These are phyloP conservation scores for Nakaseomyces delphensis DNA, from an alignment of 1,139 yeast genomes.

Conservation along the genomic window DNA sequence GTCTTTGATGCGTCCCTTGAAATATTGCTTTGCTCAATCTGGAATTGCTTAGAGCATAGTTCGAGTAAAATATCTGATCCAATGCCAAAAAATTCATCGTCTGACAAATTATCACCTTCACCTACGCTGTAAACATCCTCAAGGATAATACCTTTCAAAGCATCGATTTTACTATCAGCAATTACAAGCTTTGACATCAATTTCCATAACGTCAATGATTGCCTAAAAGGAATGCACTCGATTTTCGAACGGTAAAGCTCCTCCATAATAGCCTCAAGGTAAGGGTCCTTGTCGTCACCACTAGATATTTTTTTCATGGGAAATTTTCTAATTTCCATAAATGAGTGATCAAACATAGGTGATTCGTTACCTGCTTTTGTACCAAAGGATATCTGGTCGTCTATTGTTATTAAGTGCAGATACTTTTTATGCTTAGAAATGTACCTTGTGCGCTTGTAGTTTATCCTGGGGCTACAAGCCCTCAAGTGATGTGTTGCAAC, in stretches of 20 bases:
- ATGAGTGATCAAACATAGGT: background rate
- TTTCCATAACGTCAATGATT: slow-evolving; percentile 27
- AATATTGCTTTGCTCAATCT: background rate
- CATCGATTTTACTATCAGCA: slow-evolving; percentile 31
- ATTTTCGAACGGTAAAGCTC: slow-evolving; percentile 17
- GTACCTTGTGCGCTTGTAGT: slow-evolving; percentile 45
- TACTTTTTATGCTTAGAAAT: slow-evolving; percentile 18
- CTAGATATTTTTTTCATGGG: slow-evolving; percentile 24
- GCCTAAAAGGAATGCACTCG: slow-evolving; percentile 32
- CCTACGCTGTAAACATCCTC: slow-evolving; percentile 15
- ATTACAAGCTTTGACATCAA: slow-evolving; percentile 26
- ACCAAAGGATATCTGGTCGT: slow-evolving; percentile 13
- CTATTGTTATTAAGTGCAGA: slow-evolving; percentile 20
- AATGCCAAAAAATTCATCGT: slow-evolving; percentile 21
- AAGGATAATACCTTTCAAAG: slow-evolving; percentile 30
- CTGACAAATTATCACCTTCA: slow-evolving; percentile 11
- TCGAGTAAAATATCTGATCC: slow-evolving; percentile 16
- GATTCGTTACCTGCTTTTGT: background rate
- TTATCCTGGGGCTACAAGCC: slow-evolving; percentile 36
- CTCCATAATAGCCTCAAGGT: slow-evolving; percentile 32
- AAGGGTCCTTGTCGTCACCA: slow-evolving; percentile 25
- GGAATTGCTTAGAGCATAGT: slow-evolving; percentile 11
- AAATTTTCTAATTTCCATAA: slow-evolving; percentile 24
- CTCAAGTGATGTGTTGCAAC: slow-evolving; percentile 40
- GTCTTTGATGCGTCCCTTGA: slow-evolving; percentile 2